Evolutionary conservation across 495 filamentous ascomycete species (phyloP), one percentile per base, ranked within the genome.

Genomic region (Penicillium samsonianum): DNA sequence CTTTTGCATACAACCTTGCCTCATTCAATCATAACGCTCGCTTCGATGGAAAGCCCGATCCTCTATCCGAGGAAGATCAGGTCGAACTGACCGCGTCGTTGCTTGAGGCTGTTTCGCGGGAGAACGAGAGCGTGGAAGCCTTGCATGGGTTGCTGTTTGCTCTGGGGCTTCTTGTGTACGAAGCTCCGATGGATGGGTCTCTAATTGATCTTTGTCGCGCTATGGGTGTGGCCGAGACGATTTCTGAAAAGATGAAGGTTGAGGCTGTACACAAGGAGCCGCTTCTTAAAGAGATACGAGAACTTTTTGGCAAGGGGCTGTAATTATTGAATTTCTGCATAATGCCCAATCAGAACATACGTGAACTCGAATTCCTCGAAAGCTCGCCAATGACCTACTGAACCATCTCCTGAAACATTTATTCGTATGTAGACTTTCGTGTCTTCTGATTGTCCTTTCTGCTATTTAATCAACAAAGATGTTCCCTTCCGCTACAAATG

Each of bases 1-100:
- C 87, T 1, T 73, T 97, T n/a, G 82, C 89, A 1, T 92, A 92
- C 72, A 96, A 97, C 57, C 68, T 98, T 4, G 82, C 90, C 0
- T 71, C 81, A 9, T 79, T 85, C 9, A 90, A 92, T 63, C 85
- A 87, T 65, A 81, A 82, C 46, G 73, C 81, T 37, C 83, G 91
- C 23, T 78, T 79, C 17, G 78, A 82, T 17, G 78, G 81, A 8
- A 67, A 80, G 4, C 71, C 77, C 3, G 87, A 92, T 30, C 73
- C 76, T 1, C 69, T 97, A 4, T 66, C 82, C 0, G 87, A 90
- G 53, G 82, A 76, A 9, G 82, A 86, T 52, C 88, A 92, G 65
- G 82, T 96, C 22, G 91, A 94, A 65, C 77, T 97, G 4, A 80
- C 84, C 1, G 91, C 90, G 0, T 85, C 87, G 14, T 63, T 92